Conservation (phyloP, 805 yeast species). For the Candida taoyuanica region DNA sequence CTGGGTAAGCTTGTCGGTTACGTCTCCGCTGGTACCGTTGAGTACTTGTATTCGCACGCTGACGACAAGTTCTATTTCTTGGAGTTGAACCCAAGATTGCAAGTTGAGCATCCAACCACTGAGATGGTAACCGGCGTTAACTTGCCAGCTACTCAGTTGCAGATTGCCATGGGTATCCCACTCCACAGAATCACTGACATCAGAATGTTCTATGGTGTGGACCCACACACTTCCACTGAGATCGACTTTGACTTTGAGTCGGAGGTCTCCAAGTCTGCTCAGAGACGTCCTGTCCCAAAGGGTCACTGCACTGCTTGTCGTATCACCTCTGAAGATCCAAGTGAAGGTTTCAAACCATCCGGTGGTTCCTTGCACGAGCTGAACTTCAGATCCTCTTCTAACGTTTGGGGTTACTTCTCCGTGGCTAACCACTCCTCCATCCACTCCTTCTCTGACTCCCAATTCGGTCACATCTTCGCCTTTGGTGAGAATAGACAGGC, state of each 20-base stretch:
- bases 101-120: slow-evolving; percentile 99
- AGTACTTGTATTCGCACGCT: slow-evolving; percentile 88
- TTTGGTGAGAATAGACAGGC: slow-evolving; percentile 98
- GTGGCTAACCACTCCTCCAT: slow-evolving; percentile 95
- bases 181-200: slow-evolving; percentile 92
- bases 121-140: slow-evolving; percentile 99
- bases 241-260: slow-evolving; percentile 86
- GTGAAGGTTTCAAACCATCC: slow-evolving; percentile 98
- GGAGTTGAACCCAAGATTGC: slow-evolving; percentile 97
- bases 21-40: slow-evolving; percentile 99
- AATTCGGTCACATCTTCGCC: slow-evolving; percentile 98
- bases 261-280: slow-evolving; percentile 66
- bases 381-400: slow-evolving; percentile 93
- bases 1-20: slow-evolving; percentile 96
- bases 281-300: slow-evolving; percentile 91
- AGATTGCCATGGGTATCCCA: slow-evolving; percentile 99
- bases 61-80: slow-evolving; percentile 94
- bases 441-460: slow-evolving; percentile 97
- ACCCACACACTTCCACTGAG: slow-evolving; percentile 86
- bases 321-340: slow-evolving; percentile 98
- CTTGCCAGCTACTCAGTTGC: slow-evolving; percentile 97
- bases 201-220: slow-evolving; percentile 89
- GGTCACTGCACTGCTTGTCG: slow-evolving; percentile 99
- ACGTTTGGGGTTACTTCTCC: slow-evolving; percentile 99
- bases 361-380: slow-evolving; percentile 96